Conservation (phyloP, 2,329 filamentous ascomycete genomes). For the Phialophora tarda region DNA sequence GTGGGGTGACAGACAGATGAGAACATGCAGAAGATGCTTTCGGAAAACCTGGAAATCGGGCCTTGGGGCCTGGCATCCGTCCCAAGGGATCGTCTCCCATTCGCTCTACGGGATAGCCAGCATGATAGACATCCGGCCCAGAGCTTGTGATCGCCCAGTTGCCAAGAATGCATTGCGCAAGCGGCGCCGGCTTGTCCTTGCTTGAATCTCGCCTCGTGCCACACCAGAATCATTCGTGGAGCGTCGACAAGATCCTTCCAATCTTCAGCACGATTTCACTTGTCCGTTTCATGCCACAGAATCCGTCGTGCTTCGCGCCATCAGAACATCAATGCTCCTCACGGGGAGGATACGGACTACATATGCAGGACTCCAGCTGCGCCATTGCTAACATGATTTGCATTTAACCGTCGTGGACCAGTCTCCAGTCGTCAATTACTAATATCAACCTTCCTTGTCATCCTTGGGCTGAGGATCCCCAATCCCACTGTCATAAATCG, state of each 20-base stretch:
- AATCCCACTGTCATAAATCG: constrained; percentile 96
- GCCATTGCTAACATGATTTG: constrained; percentile 4
- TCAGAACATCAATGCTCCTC: neutral
- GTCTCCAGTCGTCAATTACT: neutral
- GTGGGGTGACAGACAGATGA: neutral
- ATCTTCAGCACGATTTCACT: neutral
- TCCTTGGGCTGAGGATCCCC: constrained; percentile 96
- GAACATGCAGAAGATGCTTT: neutral
- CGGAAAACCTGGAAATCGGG: constrained; percentile 14
- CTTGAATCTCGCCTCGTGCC: neutral
- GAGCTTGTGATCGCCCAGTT: constrained; percentile 9
- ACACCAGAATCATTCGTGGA: neutral
- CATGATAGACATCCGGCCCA: constrained; percentile 18
- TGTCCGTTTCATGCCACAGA: neutral
- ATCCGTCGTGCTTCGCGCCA: neutral
- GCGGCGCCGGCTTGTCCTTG: neutral
- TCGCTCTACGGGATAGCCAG: constrained; percentile 19
- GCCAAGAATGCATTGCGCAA: constrained; percentile 4
- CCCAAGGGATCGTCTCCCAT: constrained; percentile 1
- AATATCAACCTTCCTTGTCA: constrained; percentile 70
- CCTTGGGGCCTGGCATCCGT: constrained; percentile 4
- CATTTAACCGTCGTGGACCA: constrained; percentile 1
- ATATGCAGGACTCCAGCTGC: neutral
- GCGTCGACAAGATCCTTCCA: neutral
- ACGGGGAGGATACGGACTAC: neutral